phyloP scores from a whole-genome alignment of 2,329 filamentous ascomycete genomes.

The Cladophialophora yegresii region DNA sequence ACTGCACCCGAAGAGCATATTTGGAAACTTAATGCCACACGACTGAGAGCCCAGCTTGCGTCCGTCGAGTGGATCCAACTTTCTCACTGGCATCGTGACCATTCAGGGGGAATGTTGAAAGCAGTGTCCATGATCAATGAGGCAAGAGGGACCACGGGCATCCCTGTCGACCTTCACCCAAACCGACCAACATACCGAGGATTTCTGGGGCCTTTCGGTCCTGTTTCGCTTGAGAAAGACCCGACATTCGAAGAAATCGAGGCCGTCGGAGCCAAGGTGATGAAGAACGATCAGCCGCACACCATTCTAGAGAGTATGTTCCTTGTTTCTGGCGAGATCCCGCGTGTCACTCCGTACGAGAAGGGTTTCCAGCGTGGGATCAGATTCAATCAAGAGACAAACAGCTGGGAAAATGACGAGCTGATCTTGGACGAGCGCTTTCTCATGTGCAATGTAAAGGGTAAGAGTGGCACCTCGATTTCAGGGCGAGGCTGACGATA shows the following conservation, averaged over 20 bases:
- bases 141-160: slow-evolving; percentile 41
- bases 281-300: slow-evolving; percentile 47
- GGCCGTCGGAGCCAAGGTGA: slow-evolving; percentile 46
- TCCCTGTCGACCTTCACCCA: slow-evolving; percentile 56
- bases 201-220: slow-evolving; percentile 45
- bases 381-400: slow-evolving; percentile 45
- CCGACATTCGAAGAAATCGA: slow-evolving; percentile 54
- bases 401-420: slow-evolving; percentile 53
- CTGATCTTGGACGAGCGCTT: slow-evolving; percentile 57
- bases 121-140: slow-evolving; percentile 54
- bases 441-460: slow-evolving; percentile 57
- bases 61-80: slow-evolving; percentile 53
- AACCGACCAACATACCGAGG: slow-evolving; percentile 56
- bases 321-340: slow-evolving; percentile 57
- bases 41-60: slow-evolving; percentile 48
- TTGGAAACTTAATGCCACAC: slow-evolving; percentile 54
- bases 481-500: not conserved
- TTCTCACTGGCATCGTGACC: slow-evolving; percentile 59
- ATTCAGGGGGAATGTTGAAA: slow-evolving; percentile 56
- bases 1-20: slow-evolving; percentile 55
- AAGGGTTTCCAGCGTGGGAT: slow-evolving; percentile 51
- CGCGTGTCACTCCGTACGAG: slow-evolving; percentile 54
- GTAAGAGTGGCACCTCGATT: slow-evolving; percentile 37
- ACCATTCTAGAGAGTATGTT: slow-evolving; percentile 55
- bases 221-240: slow-evolving; percentile 56